Evolutionary conservation across 2,329 filamentous ascomycete genomes (phyloP), one percentile per base, ranked within the genome.

Genomic region (Colletotrichum nymphaeae): DNA sequence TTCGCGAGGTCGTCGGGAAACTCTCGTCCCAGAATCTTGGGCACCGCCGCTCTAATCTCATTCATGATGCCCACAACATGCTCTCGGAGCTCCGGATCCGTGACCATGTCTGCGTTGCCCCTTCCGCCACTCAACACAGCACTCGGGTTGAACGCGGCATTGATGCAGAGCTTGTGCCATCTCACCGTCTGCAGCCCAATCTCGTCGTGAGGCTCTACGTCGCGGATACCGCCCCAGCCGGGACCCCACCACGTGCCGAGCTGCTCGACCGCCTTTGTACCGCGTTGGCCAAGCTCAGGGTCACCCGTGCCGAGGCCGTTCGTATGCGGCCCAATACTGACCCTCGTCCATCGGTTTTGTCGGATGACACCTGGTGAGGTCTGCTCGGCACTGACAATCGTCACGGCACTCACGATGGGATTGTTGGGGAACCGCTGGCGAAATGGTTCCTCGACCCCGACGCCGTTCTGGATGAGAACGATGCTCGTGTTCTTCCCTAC

Each of bases 101-200:
- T 82, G 5, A 90, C 86, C 90, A 94, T 93, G 74, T 89, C 88
- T 58, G 90, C 88, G 78, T 94, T 94, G 66, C 90, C 88, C 2
- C 87, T 84, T 1, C 92, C 91, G 14, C 91, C 90, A 1, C 88
- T 89, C 0, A 94, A 86, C 8, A 94, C 92, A 2, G 92, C 90
- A 1, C 90, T 92, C 0, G 93, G 92, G 82, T 94, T 94, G 88
- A 94, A 93, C 64, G 91, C 90, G 0, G 92, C 91, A 80, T 94
- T 94, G 84, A 94, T 94, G 77, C 91, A 92, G 74, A 94, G 89
- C 81, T 94, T 94, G 81, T 94, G 92, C 93, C 93, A 94, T 28
- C 93, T 87, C 22, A 94, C 89, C 55, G 90, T 88, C 81, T 94
- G 93, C 58, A 94, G 84, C 73, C 90, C 92, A 37, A 90, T 83